A percentile compares a stretch with the other conserved stretches of the same genome.
These are phyloP conservation scores for Barnettozyma siamensis DNA, from an alignment of 805 yeast species.

Conservation along the genomic window DNA sequence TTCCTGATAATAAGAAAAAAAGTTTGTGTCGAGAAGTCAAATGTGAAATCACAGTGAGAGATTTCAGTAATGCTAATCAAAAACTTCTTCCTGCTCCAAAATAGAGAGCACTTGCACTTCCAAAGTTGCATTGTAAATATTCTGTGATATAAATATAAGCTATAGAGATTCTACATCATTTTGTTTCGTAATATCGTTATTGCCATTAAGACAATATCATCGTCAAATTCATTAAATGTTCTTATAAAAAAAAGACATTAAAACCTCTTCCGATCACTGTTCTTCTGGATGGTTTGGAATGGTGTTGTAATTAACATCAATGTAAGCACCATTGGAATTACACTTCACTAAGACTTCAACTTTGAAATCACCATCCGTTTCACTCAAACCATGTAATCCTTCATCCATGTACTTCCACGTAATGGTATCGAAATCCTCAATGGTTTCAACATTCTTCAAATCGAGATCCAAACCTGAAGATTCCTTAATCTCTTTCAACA, in stretches of 20 bases:
- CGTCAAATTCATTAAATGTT: not conserved
- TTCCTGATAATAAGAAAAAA: conserved; percentile 50
- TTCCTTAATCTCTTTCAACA: conserved; percentile 57
- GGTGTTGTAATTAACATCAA: conserved; percentile 61
- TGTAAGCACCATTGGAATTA: conserved; percentile 60
- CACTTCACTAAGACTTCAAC: conserved; percentile 60
- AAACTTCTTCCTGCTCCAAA: conserved; percentile 10
- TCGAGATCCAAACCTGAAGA: conserved; percentile 53
- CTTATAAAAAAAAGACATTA: no score
- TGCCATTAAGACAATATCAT: no score
- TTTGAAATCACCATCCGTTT: conserved; percentile 51
- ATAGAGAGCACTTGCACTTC: no score
- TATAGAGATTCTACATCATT: no score
- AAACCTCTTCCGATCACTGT: no score
- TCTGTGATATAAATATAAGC: no score
- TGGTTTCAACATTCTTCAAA: conserved; percentile 45
- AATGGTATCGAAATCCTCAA: conserved; percentile 40
- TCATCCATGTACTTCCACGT: conserved; percentile 61
- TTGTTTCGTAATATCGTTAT: no score
- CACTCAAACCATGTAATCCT: conserved; percentile 38
- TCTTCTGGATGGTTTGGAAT: conserved; percentile 17
- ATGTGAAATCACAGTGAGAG: conserved; percentile 79
- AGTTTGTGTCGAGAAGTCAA: conserved; percentile 74
- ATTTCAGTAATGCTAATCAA: conserved; percentile 45
- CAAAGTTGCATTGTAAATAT: not conserved